Percentiles rank a stretch among this genome's conserved stretches.
phyloP scores from a whole-genome alignment of 2,329 filamentous ascomycete genomes.

The Chrysosphaeria jannelii region DNA sequence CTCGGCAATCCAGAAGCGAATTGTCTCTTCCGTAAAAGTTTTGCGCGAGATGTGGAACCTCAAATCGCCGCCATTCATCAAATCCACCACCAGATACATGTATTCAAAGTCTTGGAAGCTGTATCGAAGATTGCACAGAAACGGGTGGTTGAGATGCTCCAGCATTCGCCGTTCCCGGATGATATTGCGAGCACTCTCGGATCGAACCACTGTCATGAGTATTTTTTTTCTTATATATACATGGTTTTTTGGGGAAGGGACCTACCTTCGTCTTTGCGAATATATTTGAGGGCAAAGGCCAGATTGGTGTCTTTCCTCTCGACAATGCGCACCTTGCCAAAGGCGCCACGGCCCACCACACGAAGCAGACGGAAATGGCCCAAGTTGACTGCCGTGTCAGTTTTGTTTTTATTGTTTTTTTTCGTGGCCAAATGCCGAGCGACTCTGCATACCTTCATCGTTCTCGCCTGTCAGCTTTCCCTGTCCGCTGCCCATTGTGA shows the following conservation, averaged over 20 bases:
- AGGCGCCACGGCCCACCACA: conserved; percentile 90
- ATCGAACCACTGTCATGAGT: conserved; percentile 47
- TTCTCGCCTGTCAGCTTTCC: conserved; percentile 79
- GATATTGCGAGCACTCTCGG: conserved; percentile 93
- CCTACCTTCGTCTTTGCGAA: conserved; percentile 89
- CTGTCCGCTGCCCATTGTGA: conserved; percentile 95
- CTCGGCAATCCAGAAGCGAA: conserved; percentile 91
- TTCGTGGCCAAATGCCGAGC: background rate
- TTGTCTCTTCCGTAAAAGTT: conserved; percentile 88
- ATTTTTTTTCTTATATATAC: background rate
- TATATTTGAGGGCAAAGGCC: conserved; percentile 93
- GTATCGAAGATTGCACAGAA: conserved; percentile 93
- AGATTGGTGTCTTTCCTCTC: conserved; percentile 86
- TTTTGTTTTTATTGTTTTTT: background rate
- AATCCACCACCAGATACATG: conserved; percentile 91
- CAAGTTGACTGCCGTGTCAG: conserved; percentile 39
- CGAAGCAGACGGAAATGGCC: conserved; percentile 89
- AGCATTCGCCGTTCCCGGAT: conserved; percentile 94
- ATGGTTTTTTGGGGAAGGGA: background rate
- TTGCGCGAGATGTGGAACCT: conserved; percentile 95
- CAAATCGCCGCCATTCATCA: conserved; percentile 93
- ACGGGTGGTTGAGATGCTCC: conserved; percentile 90
- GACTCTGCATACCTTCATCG: conserved; percentile 47
- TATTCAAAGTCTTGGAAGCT: conserved; percentile 99
- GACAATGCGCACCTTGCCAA: conserved; percentile 95